Evolutionary conservation across 352 stramenopile genomes (phyloP).

Genomic region (Phytophthora boehmeriae): DNA sequence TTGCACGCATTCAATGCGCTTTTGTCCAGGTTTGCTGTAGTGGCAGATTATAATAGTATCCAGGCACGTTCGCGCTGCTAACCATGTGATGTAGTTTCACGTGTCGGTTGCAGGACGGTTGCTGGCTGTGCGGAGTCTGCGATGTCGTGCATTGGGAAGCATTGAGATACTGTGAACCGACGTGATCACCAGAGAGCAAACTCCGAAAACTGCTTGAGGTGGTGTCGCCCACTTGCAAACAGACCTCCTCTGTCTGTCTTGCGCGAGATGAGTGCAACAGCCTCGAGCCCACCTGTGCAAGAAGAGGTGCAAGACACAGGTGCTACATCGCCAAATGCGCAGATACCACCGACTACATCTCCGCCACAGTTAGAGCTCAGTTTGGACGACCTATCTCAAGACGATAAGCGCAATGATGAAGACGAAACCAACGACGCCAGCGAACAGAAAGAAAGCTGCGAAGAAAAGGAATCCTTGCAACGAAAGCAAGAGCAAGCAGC

Average conservation of each 20-base stretch:
- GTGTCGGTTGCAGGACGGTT: conserved; percentile 25
- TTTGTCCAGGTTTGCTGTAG: conserved; percentile 9
- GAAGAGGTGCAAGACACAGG: conserved; percentile 14
- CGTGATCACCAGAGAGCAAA: conserved; percentile 3
- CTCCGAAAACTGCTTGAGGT: conserved; percentile 26
- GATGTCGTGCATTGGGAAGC: not conserved
- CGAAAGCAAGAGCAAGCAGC: conserved; percentile 5
- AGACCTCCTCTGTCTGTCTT: conserved; percentile 1
- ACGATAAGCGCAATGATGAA: conserved; percentile 5
- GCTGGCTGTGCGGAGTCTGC: not conserved
- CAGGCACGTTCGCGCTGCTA: conserved; percentile 4
- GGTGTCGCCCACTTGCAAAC: conserved; percentile 10
- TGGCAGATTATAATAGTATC: no score
- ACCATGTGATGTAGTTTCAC: conserved; percentile 25
- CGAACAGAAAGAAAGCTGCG: conserved; percentile 11
- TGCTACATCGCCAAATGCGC: conserved; percentile 8
- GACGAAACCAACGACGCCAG: conserved; percentile 10
- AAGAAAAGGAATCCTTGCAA: conserved; percentile 9
- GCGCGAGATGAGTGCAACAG: not conserved
- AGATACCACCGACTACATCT: conserved; percentile 1
- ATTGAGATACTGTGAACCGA: not conserved
- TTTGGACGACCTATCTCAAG: conserved; percentile 52
- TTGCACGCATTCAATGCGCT: conserved; percentile 18
- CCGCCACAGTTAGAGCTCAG: conserved; percentile 37
- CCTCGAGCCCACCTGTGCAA: conserved; percentile 3